Base-by-base conservation (phyloP, 495 filamentous ascomycete species). In the Letharia lupina region DNA sequence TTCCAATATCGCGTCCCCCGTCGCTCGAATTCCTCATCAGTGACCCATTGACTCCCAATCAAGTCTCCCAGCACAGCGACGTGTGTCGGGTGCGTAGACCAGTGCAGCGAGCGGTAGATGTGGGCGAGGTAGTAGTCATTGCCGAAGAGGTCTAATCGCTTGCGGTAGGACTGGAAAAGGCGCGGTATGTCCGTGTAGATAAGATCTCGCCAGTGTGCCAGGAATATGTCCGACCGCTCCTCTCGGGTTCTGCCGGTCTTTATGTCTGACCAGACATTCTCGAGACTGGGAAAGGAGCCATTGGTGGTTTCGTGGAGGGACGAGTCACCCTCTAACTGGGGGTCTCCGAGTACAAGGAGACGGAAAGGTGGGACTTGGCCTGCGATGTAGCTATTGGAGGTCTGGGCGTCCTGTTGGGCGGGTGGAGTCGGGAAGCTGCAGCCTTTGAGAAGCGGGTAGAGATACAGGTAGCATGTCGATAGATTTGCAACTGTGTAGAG, bases 71-170 rank as follows among this genome's bases (percentile, higher is more conserved):
- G 80, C 2, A 96, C 91, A 0, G 88, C 86, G 37, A 93, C 87
- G 76, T 98, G 95, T 0, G 90, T 96, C 35, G 94, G 94, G 33
- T 80, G 74, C 7, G 86, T 83, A 86, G 87, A 91, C 86, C 90
- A 93, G 67, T 83, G 82, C 23, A 96, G 73, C 0, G 87, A 90
- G n/a, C 90, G 85, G 78, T 94, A 97, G 59, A 97, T 89, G 73
- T 97, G 94, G 13, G 89, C 89, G 11, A 98, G 85, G 75, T 97
- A 98, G 69, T 85, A 91, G 75, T 98, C 94, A 76, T 98, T 98
- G 1, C 95, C 94, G 67, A 90, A 81, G 5, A 96, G 82, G 73
- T 98, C 94, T 67, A 98, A 73, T 20, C 84, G 82, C 77, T 98
- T 98, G 68, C 88, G 84, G 39, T 77, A 78, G 18, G 82, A 84